Evolutionary conservation across 208 protist species (phyloP).

Genomic region (Wallacemonas sp.): DNA sequence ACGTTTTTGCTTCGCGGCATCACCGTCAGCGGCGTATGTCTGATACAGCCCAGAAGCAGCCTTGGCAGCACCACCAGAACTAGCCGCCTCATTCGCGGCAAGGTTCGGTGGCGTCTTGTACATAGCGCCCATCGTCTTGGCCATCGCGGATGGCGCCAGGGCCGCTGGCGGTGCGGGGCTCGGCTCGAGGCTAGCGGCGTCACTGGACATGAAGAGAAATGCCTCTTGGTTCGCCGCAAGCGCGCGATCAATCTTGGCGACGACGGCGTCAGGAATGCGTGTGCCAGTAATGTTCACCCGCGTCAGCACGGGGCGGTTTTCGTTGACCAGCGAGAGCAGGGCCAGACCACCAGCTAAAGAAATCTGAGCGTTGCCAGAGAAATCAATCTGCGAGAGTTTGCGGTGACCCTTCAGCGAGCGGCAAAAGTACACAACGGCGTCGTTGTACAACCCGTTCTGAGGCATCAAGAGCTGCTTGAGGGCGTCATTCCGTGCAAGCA

Average conservation of each 20-base stretch:
- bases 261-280: constrained; percentile 56
- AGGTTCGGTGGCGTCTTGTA: neutral
- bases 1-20: neutral
- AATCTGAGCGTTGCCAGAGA: constrained; percentile 64
- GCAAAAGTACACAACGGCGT: constrained; percentile 80
- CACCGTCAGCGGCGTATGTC: neutral
- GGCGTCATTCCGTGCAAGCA: constrained; percentile 63
- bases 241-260: constrained; percentile 44
- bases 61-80: neutral
- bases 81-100: neutral
- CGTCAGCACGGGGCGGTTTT: constrained; percentile 30
- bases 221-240: constrained; percentile 39
- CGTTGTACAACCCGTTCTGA: constrained; percentile 78
- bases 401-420: constrained; percentile 57
- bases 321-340: constrained; percentile 61
- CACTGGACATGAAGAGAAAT: neutral
- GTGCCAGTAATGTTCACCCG: constrained; percentile 52
- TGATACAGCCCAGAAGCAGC: neutral
- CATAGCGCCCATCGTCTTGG: neutral
- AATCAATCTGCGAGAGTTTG: constrained; percentile 52
- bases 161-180: neutral
- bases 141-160: neutral
- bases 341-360: constrained; percentile 74
- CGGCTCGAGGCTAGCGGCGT: neutral
- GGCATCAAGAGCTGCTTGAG: constrained; percentile 48